Evolutionary conservation across 169 alveolate genomes (phyloP), one percentile per base, ranked within the genome.

Genomic region (Eimeria acervulina): DNA sequence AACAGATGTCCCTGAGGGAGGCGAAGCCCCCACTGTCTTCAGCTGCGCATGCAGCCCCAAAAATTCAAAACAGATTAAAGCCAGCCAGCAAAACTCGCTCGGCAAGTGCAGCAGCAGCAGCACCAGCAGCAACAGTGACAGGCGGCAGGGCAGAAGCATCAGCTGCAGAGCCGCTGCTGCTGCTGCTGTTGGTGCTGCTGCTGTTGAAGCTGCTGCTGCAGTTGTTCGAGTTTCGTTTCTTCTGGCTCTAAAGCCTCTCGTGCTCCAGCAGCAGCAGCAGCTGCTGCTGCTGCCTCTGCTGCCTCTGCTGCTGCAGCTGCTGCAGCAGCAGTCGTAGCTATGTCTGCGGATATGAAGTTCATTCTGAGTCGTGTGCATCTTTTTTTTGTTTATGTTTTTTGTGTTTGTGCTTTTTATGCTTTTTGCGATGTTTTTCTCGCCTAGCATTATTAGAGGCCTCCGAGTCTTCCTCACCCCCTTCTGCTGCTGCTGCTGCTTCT

Each of bases 401-500:
- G 55, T 47, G 55, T 47, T 47, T 47, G 5, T 47, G 5, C 55
- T 47, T 72, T 21, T 36, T 72, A 13, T 28, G 40, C 42, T 72
- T 72, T 38, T 31, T 72, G 40, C 44, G 44, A 10, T 7, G 23
- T n/a, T 19, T 63, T 63, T 21, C 15, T 13, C 26, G 44, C 47
- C 42, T 19, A 68, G 80, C 15, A 8, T 17, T n/a, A 21, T 68
- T 33, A 23, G 80, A 17, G 80, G 15, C 80, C 38, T 28, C 42
- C 21, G 47, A 5, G 40, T 5, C 83, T n/a, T 13, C 83, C 6
- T 5, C 21, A 5, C 28, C 47, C 44, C 10, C 74, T 63, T 6
- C 74, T 63, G 74, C n/a, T 63, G 74, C 74, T 63, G 74, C 84
- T 72, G 84, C 84, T 72, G 84, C 84, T 33, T 5, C 84, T 5